These are phyloP conservation scores for Fraxinus nigra DNA, from an alignment of 305 asterid genomes.

Conservation along the genomic window DNA sequence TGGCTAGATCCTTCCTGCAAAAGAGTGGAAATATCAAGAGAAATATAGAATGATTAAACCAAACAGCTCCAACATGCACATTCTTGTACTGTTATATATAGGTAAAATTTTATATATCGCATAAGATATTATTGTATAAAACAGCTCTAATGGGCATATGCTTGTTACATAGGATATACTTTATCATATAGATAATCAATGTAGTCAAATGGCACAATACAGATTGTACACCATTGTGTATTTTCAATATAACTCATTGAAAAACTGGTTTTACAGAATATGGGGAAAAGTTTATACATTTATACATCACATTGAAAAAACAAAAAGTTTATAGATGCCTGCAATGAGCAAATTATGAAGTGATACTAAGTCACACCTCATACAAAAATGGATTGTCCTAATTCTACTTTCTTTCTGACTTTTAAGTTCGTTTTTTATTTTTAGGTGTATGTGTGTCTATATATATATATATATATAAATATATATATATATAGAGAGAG, in stretches of 20 bases:
- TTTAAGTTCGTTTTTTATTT: background rate
- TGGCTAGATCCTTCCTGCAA: conserved; percentile 98
- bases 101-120: background rate
- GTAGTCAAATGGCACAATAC: background rate
- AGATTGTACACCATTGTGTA: conserved; percentile 10
- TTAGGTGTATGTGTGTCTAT: background rate
- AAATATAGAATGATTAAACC: conserved; percentile 19
- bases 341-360: background rate
- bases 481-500: conserved; percentile 11
- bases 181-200: conserved; percentile 14
- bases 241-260: conserved; percentile 7
- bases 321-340: background rate
- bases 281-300: background rate
- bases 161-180: background rate
- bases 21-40: conserved; percentile 29
- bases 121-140: background rate
- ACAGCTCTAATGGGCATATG: background rate
- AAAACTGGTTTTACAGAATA: background rate
- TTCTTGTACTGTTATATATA: background rate
- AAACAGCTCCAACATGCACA: conserved; percentile 5
- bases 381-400: background rate
- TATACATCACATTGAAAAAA: too few relatives aligned
- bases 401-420: background rate
- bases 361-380: background rate
- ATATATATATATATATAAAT: too few relatives aligned